Percentiles rank a stretch among this genome's conserved stretches.
phyloP scores from a whole-genome alignment of 108 stramenopile species.

The Pseudonitzschia delicatissima region DNA sequence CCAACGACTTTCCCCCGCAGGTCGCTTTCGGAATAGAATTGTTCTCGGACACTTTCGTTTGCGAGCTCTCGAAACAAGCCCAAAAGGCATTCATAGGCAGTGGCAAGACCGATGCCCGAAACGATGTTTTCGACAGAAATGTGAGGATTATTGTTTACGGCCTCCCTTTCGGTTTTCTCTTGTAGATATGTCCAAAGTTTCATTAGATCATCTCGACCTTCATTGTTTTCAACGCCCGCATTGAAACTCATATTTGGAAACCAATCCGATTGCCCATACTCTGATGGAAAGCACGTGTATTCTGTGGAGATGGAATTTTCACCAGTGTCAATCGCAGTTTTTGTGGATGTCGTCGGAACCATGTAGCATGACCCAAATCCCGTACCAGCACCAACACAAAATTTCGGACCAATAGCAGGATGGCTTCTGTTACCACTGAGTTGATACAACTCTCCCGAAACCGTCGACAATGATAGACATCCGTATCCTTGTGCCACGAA shows the following conservation, averaged over 20 bases:
- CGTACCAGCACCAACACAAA: conserved; percentile 83
- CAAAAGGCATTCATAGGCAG: conserved; percentile 85
- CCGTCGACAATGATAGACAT: conserved; percentile 62
- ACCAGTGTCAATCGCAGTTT: background rate
- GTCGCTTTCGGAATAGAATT: conserved; percentile 45
- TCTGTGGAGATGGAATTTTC: no score
- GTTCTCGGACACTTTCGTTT: conserved; percentile 45
- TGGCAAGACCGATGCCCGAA: conserved; percentile 82
- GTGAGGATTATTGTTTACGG: conserved; percentile 31
- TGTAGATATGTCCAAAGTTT: conserved; percentile 58
- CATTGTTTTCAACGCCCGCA: background rate
- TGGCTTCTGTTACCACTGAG: conserved; percentile 35
- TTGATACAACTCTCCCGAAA: conserved; percentile 30
- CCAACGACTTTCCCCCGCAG: conserved; percentile 56
- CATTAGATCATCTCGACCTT: conserved; percentile 39
- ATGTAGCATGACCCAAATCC: conserved; percentile 86
- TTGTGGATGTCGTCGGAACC: conserved; percentile 22
- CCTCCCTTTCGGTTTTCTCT: conserved; percentile 33
- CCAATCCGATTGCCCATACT: conserved; percentile 87
- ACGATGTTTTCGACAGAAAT: conserved; percentile 86
- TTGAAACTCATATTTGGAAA: conserved; percentile 44
- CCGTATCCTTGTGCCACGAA: conserved; percentile 92
- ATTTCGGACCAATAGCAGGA: conserved; percentile 59
- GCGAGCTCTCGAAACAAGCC: conserved; percentile 58
- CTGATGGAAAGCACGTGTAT: conserved; percentile 83